Base-by-base conservation (phyloP, 2,329 filamentous ascomycete species). In the Bipolaris zeicola region DNA sequence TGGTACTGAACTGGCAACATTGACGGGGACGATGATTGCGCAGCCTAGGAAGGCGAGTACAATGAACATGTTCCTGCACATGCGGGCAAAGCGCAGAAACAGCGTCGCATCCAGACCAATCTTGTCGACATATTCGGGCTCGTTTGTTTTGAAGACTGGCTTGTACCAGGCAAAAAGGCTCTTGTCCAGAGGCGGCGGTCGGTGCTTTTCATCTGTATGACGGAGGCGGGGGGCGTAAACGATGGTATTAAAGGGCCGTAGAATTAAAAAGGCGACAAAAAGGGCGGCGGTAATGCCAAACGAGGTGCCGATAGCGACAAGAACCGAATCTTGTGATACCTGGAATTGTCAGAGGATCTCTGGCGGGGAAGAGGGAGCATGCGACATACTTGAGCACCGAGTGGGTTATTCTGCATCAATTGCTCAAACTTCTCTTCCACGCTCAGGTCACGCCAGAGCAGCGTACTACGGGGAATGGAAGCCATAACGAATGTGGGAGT, bases 191-290 rank as follows among this genome's bases (percentile, higher is more conserved):
- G 90, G 87, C 11, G 95, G 95, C 16, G 94, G 95, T 8, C 90
- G 86, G 79, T 96, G 92, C 76, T 89, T 92, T 65, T 92, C 87
- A 75, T 98, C 94, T 73, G 92, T 90, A 81, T 97, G 89, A 75
- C 96, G 96, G 46, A 96, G 82, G 74, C 96, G 94, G 38, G 95
- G 95, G 3, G 95, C 93, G 78, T 99, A 99, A 45, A 99, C 91
- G 66, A 94, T 85, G 53, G 89, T 89, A 76, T 98, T 94, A 77
- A 93, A 92, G 5, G 95, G 95, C 58, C 95, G 90, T 52, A 98
- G 82, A 67, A 97, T 81, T 61, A 92, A 96, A 82, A 98, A 99
- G 63, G 87, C 78, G 56, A 96, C 74, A 60, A 91, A 88, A 66
- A 96, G 88, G 65, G 87, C 81, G 61, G 84, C 70, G 7, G 92